Percentiles rank a stretch among this genome's conserved stretches.
Conservation (phyloP, 73 alveolate species). For the Uronychia setigera region DNA sequence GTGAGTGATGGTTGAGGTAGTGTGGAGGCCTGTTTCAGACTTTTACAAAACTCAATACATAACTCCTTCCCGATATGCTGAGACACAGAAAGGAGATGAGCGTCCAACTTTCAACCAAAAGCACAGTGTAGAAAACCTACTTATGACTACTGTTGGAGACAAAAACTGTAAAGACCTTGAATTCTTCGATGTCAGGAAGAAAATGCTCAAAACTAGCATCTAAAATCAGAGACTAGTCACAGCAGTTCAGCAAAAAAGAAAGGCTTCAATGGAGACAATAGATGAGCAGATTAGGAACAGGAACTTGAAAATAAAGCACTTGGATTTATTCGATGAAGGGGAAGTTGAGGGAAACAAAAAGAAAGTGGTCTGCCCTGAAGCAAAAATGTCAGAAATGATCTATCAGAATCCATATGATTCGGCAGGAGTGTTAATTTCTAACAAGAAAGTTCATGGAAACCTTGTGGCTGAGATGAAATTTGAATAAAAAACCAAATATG, state of each 20-base stretch:
- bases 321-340: not conserved
- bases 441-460: not conserved
- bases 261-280: not conserved
- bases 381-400: not conserved
- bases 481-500: not conserved
- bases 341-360: not conserved
- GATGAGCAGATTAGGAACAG: not conserved
- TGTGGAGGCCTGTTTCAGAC: no score
- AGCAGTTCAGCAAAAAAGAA: not conserved
- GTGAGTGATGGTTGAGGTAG: no score
- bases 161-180: no score
- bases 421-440: not conserved
- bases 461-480: not conserved
- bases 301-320: not conserved
- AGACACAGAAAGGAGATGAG: no score
- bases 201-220: no score
- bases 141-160: no score
- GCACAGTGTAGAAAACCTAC: no score
- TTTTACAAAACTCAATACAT: no score
- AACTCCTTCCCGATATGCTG: no score
- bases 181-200: no score
- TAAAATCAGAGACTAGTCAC: not conserved
- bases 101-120: no score
- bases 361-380: not conserved
- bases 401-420: conserved; percentile 9